Evolutionary conservation across 306 rosid species (phyloP).

Genomic region (Prosopis cineraria): DNA sequence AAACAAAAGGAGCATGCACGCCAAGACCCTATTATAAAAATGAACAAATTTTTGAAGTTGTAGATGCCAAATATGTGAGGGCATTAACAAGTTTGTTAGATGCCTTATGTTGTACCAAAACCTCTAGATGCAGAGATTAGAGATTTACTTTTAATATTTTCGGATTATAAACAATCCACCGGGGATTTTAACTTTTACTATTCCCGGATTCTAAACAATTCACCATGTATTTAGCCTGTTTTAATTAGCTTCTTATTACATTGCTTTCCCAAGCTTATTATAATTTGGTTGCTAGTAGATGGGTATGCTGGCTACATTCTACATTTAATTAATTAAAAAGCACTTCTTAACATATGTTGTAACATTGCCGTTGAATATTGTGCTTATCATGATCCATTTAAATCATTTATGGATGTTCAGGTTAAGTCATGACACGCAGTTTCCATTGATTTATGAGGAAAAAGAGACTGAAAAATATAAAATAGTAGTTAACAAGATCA

Average conservation of each 20-base stretch:
- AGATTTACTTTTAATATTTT: too few species aligned
- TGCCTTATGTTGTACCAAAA: constrained; percentile 30
- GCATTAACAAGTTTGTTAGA: constrained; percentile 34
- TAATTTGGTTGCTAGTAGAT: neutral
- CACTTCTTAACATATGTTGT: neutral
- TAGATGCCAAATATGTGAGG: constrained; percentile 36
- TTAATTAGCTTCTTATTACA: neutral
- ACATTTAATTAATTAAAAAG: neutral
- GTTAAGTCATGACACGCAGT: neutral
- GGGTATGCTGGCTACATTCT: neutral
- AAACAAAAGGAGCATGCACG: constrained; percentile 28
- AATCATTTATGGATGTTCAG: neutral
- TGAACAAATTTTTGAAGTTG: constrained; percentile 34
- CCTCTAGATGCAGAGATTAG: too few species aligned
- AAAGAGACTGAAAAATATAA: neutral
- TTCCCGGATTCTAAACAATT: too few species aligned
- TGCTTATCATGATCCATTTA: neutral
- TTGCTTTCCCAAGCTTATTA: neutral
- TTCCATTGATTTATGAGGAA: neutral
- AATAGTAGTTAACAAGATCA: neutral
- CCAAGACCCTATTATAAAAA: constrained; percentile 29
- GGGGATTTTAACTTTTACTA: neutral
- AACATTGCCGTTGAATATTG: neutral
- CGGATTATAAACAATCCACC: neutral
- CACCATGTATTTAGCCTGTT: neutral